Evolutionary conservation across 192 early-diverging fungal species (phyloP).

Genomic region (Backusella circina): DNA sequence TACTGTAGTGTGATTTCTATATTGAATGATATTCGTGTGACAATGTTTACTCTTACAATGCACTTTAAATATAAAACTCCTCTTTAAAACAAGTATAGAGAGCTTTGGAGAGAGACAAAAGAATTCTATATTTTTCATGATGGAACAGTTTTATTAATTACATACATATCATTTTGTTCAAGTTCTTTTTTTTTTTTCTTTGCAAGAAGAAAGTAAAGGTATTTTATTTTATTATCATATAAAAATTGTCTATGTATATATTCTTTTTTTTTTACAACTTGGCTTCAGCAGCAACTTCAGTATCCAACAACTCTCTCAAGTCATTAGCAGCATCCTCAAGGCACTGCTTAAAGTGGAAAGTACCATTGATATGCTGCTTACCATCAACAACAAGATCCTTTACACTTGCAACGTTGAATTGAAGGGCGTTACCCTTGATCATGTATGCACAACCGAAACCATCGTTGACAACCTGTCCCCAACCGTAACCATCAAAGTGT

Average conservation of each 20-base stretch:
- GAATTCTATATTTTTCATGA: not conserved
- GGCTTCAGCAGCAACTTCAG: constrained; percentile 56
- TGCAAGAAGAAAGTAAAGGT: not conserved
- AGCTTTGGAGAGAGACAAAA: not conserved
- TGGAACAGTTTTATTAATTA: no score
- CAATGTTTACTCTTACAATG: not conserved
- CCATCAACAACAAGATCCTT: constrained; percentile 55
- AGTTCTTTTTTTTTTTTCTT: not conserved
- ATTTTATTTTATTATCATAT: not conserved
- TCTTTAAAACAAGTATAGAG: not conserved
- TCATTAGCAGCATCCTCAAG: constrained; percentile 87
- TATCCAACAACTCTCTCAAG: constrained; percentile 70
- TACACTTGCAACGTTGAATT: constrained; percentile 84
- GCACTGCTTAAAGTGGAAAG: constrained; percentile 68
- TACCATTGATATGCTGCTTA: constrained; percentile 48
- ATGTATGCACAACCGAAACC: constrained; percentile 95
- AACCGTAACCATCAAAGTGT: constrained; percentile 92
- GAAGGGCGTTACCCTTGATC: constrained; percentile 80
- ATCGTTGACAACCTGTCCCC: constrained; percentile 39
- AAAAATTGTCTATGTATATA: not conserved
- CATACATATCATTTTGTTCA: not conserved
- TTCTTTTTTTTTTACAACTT: constrained; percentile 54
- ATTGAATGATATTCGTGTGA: not conserved
- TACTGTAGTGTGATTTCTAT: not conserved
- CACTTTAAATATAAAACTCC: not conserved